phyloP scores from a whole-genome alignment of 768 basidiomycete species.

The Lyophyllum atratum region DNA sequence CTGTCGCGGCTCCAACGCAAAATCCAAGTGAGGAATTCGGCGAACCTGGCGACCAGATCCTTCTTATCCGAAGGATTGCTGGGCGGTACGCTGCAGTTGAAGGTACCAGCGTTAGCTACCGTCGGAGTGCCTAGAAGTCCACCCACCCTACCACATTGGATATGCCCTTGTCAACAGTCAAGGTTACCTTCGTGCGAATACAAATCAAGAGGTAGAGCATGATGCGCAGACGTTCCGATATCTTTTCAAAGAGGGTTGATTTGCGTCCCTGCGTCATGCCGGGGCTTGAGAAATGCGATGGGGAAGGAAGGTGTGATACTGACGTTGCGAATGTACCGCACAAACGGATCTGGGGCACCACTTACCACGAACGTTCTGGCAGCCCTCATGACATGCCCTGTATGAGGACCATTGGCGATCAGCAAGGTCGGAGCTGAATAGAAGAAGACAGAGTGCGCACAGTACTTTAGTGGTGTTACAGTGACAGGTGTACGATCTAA shows the following conservation, averaged over 20 bases:
- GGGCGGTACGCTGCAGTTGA: background rate
- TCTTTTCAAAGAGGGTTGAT: background rate
- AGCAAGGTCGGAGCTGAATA: background rate
- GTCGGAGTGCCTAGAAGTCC: background rate
- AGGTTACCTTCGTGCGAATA: constrained; percentile 17
- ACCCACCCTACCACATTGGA: constrained; percentile 24
- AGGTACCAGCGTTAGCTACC: background rate
- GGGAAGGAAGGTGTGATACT: background rate
- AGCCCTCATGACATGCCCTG: constrained; percentile 4
- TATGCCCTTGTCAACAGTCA: constrained; percentile 22
- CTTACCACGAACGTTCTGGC: constrained; percentile 17
- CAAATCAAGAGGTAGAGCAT: constrained; percentile 9
- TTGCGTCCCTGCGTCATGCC: background rate
- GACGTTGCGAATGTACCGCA: constrained; percentile 15
- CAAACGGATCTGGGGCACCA: constrained; percentile 16
- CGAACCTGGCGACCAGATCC: background rate
- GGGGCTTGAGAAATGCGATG: background rate
- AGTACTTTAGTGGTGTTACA: background rate
- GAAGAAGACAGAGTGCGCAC: background rate
- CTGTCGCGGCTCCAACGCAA: background rate
- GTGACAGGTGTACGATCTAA: too few relatives aligned
- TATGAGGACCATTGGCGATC: background rate
- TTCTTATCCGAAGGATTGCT: background rate
- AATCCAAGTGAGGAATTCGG: background rate
- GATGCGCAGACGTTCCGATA: background rate